Evolutionary conservation across 2,329 filamentous ascomycete species (phyloP).

Genomic region (Cyphellophora europaea): DNA sequence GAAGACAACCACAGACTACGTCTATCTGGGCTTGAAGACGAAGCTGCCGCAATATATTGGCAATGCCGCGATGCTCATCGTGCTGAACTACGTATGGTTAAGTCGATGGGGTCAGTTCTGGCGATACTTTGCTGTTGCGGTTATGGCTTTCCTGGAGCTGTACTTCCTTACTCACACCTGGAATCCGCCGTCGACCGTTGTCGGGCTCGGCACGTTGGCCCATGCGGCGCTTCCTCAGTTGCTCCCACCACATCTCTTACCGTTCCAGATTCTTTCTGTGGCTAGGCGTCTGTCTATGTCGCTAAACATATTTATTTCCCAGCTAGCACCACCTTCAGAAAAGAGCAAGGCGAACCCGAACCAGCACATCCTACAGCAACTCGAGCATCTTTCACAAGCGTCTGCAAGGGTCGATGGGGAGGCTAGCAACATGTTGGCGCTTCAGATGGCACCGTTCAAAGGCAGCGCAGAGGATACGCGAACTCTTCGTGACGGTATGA

Average conservation of each 20-base stretch:
- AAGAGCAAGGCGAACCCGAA: constrained; percentile 23
- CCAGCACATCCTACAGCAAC: constrained; percentile 47
- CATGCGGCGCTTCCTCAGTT: constrained; percentile 27
- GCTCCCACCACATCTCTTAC: constrained; percentile 47
- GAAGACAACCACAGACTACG: constrained; percentile 60
- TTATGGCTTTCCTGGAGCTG: constrained; percentile 48
- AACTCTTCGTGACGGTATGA: constrained; percentile 62
- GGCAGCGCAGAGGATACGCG: constrained; percentile 58
- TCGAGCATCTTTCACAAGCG: constrained; percentile 57
- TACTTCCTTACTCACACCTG: constrained; percentile 42
- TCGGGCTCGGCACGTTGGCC: constrained; percentile 8
- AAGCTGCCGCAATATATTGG: constrained; percentile 29
- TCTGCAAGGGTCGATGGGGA: constrained; percentile 58
- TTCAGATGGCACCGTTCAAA: constrained; percentile 73
- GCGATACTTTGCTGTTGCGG: constrained; percentile 43
- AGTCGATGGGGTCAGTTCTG: constrained; percentile 27
- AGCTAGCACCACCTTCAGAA: constrained; percentile 56
- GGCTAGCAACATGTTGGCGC: constrained; percentile 57
- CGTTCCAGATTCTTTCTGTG: constrained; percentile 73
- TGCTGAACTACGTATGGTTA: constrained; percentile 20
- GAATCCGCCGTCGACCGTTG: constrained; percentile 9
- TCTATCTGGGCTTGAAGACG: constrained; percentile 53
- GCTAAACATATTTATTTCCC: constrained; percentile 71
- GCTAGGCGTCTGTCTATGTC: constrained; percentile 69
- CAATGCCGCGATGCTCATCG: constrained; percentile 23